A percentile compares a stretch with the other conserved stretches of the same genome.
phyloP scores from a whole-genome alignment of 176 grass and related monocot species.

The Musa itinerans region DNA sequence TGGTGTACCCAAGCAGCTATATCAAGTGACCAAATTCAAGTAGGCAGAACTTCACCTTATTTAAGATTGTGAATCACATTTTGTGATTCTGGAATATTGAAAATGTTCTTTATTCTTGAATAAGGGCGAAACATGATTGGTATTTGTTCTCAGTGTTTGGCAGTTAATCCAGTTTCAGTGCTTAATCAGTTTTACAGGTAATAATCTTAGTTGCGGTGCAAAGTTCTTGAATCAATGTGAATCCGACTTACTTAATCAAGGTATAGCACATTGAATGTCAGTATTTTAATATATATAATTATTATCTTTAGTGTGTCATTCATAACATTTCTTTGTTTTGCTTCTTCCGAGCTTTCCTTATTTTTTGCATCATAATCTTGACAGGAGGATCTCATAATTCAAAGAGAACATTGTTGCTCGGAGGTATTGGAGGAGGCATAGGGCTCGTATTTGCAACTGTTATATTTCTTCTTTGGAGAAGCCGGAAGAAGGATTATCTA shows the following conservation, averaged over 20 bases:
- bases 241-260: conserved; percentile 8
- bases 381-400: conserved; percentile 40
- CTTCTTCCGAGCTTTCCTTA: background rate
- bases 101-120: background rate
- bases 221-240: conserved; percentile 26
- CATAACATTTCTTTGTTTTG: background rate
- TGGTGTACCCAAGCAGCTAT: conserved; percentile 41
- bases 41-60: conserved; percentile 32
- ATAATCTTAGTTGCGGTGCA: conserved; percentile 54
- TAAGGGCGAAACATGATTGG: background rate
- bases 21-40: conserved; percentile 54
- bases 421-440: conserved; percentile 43
- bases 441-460: conserved; percentile 22
- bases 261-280: background rate
- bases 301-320: background rate
- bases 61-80: background rate
- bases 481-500: conserved; percentile 24
- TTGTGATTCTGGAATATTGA: background rate
- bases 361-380: background rate
- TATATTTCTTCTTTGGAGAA: conserved; percentile 50
- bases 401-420: conserved; percentile 32
- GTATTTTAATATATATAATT: background rate
- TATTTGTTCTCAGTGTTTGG: background rate
- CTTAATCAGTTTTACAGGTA: conserved; percentile 55
- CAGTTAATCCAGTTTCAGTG: background rate